These are phyloP conservation scores for Citrus maxima DNA, from an alignment of 345 rosid genomes.

Conservation along the genomic window DNA sequence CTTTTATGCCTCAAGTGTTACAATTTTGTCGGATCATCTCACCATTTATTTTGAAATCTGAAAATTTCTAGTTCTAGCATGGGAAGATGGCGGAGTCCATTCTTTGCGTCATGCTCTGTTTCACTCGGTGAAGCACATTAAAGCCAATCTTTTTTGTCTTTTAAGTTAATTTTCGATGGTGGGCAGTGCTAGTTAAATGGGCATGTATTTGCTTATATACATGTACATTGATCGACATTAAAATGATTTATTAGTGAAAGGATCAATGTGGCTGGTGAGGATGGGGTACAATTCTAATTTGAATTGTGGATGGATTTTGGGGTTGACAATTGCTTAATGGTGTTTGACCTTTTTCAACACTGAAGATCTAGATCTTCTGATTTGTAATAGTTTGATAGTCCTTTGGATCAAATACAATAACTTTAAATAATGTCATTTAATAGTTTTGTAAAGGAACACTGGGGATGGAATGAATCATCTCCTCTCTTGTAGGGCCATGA, in stretches of 20 bases:
- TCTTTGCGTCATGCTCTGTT: background rate
- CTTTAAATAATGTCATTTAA: background rate
- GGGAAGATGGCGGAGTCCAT: background rate
- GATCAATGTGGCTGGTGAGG: background rate
- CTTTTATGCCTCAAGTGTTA: background rate
- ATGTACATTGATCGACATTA: background rate
- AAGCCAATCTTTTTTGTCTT: background rate
- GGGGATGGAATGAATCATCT: background rate
- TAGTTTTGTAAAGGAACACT: background rate
- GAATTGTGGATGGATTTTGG: background rate
- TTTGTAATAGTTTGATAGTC: background rate
- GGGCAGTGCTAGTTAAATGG: background rate
- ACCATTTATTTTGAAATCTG: background rate
- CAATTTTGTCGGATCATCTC: background rate
- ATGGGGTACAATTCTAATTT: background rate
- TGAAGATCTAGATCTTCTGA: background rate
- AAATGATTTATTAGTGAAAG: background rate
- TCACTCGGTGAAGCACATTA: background rate
- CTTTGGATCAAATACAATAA: background rate
- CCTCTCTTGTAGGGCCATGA: background rate
- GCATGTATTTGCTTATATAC: background rate
- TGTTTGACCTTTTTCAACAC: background rate
- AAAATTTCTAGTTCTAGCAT: background rate
- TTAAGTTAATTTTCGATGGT: background rate
- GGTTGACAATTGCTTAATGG: background rate